Conservation (phyloP, 2,329 filamentous ascomycete species). For the Alternaria angustiovoidea region DNA sequence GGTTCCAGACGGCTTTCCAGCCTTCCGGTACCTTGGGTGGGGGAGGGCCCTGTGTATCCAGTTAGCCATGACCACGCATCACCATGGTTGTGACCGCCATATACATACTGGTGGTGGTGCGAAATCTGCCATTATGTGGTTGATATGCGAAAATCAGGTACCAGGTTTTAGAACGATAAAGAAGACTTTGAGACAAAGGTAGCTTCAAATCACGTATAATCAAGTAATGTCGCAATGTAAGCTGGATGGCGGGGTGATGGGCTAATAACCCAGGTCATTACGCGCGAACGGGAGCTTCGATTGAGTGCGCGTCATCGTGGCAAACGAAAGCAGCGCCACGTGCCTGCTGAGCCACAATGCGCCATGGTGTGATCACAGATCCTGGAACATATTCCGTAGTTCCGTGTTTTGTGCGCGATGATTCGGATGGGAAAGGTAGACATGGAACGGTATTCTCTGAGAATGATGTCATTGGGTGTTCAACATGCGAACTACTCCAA, state of each 20-base stretch:
- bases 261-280: constrained; percentile 20
- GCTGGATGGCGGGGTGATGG: constrained; percentile 17
- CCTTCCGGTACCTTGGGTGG: constrained; percentile 74
- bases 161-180: too few species aligned
- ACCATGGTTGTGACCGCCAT: constrained; percentile 5
- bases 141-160: neutral
- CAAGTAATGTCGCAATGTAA: constrained; percentile 12
- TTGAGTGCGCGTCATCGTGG: constrained; percentile 35
- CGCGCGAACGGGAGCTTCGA: constrained; percentile 12
- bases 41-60: constrained; percentile 56
- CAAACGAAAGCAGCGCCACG: constrained; percentile 17
- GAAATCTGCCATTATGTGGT: constrained; percentile 43
- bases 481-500: neutral
- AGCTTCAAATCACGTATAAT: neutral
- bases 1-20: constrained; percentile 85
- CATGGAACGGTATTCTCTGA: neutral
- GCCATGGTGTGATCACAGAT: neutral
- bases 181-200: neutral
- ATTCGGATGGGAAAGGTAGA: constrained; percentile 3
- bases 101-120: constrained; percentile 46
- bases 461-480: constrained; percentile 6
- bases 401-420: constrained; percentile 3
- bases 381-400: neutral
- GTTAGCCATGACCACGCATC: constrained; percentile 16
- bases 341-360: constrained; percentile 24